Conservation (phyloP, 2,329 filamentous ascomycete species). For the Pestalotiopsis fici region DNA sequence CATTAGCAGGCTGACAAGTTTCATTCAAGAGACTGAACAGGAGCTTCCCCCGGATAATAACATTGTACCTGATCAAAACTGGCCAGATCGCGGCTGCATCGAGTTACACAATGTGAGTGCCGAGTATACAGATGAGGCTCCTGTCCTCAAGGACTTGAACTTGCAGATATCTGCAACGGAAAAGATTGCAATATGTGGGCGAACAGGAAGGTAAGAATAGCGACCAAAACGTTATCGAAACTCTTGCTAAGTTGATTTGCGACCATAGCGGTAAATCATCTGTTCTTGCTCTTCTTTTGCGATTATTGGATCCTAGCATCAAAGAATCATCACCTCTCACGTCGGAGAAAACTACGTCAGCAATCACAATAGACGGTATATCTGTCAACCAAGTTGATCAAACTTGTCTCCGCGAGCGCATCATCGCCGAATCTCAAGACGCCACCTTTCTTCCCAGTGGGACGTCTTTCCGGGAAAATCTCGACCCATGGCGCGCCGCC, state of each 20-base stretch:
- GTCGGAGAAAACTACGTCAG: slow-evolving; percentile 8
- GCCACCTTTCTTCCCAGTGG: slow-evolving; percentile 50
- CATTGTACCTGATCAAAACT: slow-evolving; percentile 19
- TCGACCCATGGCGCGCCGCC: slow-evolving; percentile 39
- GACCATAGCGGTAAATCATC: slow-evolving; percentile 43
- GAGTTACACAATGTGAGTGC: slow-evolving; percentile 33
- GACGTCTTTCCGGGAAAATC: slow-evolving; percentile 39
- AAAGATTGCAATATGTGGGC: slow-evolving; percentile 16
- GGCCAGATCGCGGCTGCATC: slow-evolving; percentile 32
- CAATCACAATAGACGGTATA: slow-evolving; percentile 45
- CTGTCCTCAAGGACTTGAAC: background rate
- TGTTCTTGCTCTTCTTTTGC: slow-evolving; percentile 38
- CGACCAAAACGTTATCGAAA: background rate
- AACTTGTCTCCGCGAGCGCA: slow-evolving; percentile 40
- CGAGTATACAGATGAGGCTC: slow-evolving; percentile 24
- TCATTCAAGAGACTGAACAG: slow-evolving; percentile 21
- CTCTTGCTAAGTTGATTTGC: background rate
- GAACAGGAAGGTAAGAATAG: slow-evolving; percentile 15
- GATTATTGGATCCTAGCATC: slow-evolving; percentile 39
- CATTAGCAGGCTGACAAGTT: slow-evolving; percentile 18
- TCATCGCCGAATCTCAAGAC: slow-evolving; percentile 57
- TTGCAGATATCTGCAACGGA: slow-evolving; percentile 9
- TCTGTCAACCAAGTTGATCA: slow-evolving; percentile 39
- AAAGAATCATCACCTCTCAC: background rate
- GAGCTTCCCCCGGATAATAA: slow-evolving; percentile 23